phyloP scores from a whole-genome alignment of 202 grass and related monocot genomes.

The Cymbopogon flexuosus region DNA sequence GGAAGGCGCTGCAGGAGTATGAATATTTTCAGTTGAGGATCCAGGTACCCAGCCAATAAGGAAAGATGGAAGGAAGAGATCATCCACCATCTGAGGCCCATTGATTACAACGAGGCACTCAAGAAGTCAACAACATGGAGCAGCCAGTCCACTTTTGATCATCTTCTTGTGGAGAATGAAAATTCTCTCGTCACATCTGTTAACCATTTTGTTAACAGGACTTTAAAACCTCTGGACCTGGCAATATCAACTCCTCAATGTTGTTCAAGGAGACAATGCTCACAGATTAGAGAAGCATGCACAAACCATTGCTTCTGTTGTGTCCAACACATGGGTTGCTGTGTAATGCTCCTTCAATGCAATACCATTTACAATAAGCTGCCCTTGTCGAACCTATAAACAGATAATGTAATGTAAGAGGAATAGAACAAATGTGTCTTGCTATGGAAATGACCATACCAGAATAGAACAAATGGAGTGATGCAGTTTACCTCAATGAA shows the following conservation, averaged over 20 bases:
- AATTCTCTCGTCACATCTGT: slow-evolving; percentile 20
- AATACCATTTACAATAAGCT: slow-evolving; percentile 52
- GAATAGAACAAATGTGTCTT: too few species aligned
- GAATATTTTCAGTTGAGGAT: background rate
- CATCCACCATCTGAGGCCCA: slow-evolving; percentile 53
- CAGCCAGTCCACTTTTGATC: slow-evolving; percentile 57
- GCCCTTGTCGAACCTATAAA: slow-evolving; percentile 41
- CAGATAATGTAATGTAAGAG: background rate
- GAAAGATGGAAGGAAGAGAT: slow-evolving; percentile 27
- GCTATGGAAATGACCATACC: background rate
- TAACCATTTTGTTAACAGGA: slow-evolving; percentile 37
- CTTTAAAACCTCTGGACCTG: slow-evolving; percentile 45
- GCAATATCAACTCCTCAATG: slow-evolving; percentile 69
- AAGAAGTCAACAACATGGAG: slow-evolving; percentile 67
- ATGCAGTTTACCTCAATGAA: slow-evolving; percentile 46
- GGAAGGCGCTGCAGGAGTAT: slow-evolving; percentile 49
- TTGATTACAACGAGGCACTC: slow-evolving; percentile 38
- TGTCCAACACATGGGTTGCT: slow-evolving; percentile 16
- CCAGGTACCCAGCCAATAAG: slow-evolving; percentile 1
- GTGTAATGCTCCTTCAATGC: slow-evolving; percentile 36
- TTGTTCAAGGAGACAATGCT: slow-evolving; percentile 64
- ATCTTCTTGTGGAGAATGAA: slow-evolving; percentile 25
- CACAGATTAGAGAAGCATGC: slow-evolving; percentile 17
- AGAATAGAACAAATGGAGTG: background rate
- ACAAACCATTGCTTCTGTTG: slow-evolving; percentile 53